These are phyloP conservation scores for Canna indica DNA, from an alignment of 176 grass and related monocot species.

Conservation along the genomic window DNA sequence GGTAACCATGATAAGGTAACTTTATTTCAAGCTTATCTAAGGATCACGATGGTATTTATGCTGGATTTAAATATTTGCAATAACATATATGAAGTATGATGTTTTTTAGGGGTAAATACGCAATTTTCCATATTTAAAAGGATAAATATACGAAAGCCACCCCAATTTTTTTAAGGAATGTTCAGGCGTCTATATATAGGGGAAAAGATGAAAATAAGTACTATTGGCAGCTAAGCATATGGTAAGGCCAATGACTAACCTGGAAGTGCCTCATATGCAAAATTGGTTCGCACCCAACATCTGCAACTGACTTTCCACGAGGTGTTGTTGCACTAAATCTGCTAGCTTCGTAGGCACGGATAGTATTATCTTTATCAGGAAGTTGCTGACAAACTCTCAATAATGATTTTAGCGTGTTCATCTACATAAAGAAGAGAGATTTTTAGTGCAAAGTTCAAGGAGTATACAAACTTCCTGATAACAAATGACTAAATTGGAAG, in stretches of 20 bases:
- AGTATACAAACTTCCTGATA: neutral
- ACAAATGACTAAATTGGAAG: neutral
- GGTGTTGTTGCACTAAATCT: slow-evolving; percentile 71
- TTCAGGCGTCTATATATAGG: neutral
- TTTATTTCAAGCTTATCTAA: too few species aligned
- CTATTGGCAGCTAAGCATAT: neutral
- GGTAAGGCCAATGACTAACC: slow-evolving; percentile 34
- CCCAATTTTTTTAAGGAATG: neutral
- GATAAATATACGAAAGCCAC: too few species aligned
- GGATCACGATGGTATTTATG: too few species aligned
- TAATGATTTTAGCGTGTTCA: slow-evolving; percentile 74
- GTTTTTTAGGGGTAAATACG: too few species aligned
- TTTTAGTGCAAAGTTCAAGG: slow-evolving; percentile 10
- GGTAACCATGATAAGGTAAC: too few species aligned
- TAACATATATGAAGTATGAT: too few species aligned
- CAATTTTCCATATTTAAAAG: too few species aligned
- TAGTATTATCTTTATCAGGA: slow-evolving; percentile 47
- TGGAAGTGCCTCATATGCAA: slow-evolving; percentile 97
- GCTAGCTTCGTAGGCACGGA: slow-evolving; percentile 55
- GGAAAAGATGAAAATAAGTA: neutral
- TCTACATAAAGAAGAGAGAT: slow-evolving; percentile 38
- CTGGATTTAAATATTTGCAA: too few species aligned
- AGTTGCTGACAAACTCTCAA: slow-evolving; percentile 71
- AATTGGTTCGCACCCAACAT: slow-evolving; percentile 90
- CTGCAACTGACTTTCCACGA: slow-evolving; percentile 75